These are phyloP conservation scores for Naganishia vaughanmartiniae DNA, from an alignment of 768 basidiomycete species.

Conservation along the genomic window DNA sequence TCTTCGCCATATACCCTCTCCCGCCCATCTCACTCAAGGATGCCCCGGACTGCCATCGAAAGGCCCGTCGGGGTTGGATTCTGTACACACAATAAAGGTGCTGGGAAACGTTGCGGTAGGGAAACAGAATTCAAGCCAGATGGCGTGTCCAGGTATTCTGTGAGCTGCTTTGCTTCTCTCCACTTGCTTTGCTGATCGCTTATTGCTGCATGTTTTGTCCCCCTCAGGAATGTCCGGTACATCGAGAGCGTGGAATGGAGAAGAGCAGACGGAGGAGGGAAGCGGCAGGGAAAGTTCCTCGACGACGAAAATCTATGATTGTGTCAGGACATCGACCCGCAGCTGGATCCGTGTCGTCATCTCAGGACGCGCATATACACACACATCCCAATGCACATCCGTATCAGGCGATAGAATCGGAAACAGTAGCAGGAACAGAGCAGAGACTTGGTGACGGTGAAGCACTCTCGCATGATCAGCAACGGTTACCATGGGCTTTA, in stretches of 20 bases:
- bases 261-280: conserved; percentile 9
- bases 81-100: conserved; percentile 14
- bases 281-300: conserved; percentile 7
- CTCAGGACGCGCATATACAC: no score
- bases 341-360: neutral
- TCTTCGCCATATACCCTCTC: no score
- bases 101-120: conserved; percentile 2
- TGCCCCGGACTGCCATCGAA: neutral
- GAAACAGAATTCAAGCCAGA: conserved; percentile 21
- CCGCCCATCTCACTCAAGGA: neutral
- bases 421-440: neutral
- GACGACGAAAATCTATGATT: neutral
- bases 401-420: neutral
- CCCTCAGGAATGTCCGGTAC: conserved; percentile 10
- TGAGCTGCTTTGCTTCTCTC: neutral
- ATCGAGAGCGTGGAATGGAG: conserved; percentile 16
- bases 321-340: neutral
- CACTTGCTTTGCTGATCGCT: neutral
- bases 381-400: neutral
- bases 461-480: neutral
- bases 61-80: conserved; percentile 3
- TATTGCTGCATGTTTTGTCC: no score
- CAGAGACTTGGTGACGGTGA: no score
- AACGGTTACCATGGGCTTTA: neutral
- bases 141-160: conserved; percentile 1